Evolutionary conservation across 345 rosid genomes (phyloP).

Genomic region (Gossypium longicalyx): DNA sequence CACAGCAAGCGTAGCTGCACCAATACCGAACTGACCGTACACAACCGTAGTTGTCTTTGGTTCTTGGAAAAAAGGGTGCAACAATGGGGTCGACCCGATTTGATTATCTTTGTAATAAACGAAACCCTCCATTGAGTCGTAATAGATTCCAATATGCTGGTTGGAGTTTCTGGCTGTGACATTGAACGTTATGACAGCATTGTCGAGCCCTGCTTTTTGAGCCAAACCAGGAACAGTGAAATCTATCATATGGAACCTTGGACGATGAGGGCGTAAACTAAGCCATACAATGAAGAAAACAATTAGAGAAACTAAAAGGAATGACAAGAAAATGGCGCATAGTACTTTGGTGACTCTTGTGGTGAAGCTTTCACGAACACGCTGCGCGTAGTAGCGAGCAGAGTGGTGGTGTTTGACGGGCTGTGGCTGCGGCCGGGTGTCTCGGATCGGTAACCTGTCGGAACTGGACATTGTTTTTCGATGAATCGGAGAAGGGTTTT

Average conservation of each 20-base stretch:
- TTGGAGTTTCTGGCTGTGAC: slow-evolving; percentile 71
- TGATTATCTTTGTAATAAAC: slow-evolving; percentile 58
- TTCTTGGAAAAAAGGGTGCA: slow-evolving; percentile 47
- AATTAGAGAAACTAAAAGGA: slow-evolving; percentile 45
- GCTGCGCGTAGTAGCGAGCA: slow-evolving; percentile 41
- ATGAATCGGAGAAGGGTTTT: neutral
- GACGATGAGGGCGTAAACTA: slow-evolving; percentile 84
- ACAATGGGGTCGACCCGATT: slow-evolving; percentile 47
- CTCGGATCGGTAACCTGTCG: slow-evolving; percentile 22
- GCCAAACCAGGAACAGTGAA: slow-evolving; percentile 49
- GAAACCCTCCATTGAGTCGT: slow-evolving; percentile 42
- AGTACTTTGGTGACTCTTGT: slow-evolving; percentile 51
- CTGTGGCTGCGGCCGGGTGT: slow-evolving; percentile 9
- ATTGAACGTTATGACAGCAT: slow-evolving; percentile 51
- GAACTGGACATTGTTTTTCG: slow-evolving; percentile 28
- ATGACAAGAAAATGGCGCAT: slow-evolving; percentile 48
- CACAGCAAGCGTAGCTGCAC: slow-evolving; percentile 54
- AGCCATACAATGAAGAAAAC: slow-evolving; percentile 66
- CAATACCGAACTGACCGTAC: slow-evolving; percentile 26
- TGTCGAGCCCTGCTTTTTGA: slow-evolving; percentile 46
- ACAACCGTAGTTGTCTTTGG: slow-evolving; percentile 65
- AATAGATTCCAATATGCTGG: slow-evolving; percentile 55
- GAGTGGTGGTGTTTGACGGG: slow-evolving; percentile 32
- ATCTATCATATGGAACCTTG: slow-evolving; percentile 45
- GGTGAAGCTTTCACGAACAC: slow-evolving; percentile 63